Conservation (phyloP, 2,329 filamentous ascomycete species). For the Epichloe sylvatica region DNA sequence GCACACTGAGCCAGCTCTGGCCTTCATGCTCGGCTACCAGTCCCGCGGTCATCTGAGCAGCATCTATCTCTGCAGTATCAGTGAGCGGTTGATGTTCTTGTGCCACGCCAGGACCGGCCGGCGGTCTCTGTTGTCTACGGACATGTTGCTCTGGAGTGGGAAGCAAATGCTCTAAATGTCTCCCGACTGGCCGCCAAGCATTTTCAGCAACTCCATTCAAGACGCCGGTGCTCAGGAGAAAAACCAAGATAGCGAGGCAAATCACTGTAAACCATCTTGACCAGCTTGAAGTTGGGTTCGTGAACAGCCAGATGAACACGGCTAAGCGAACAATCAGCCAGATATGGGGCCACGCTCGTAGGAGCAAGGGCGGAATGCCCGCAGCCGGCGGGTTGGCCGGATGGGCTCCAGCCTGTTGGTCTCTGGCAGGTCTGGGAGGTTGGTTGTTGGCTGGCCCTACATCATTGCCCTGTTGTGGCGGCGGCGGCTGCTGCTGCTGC, state of each 20-base stretch:
- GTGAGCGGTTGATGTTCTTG: slow-evolving; percentile 13
- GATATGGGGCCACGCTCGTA: slow-evolving; percentile 41
- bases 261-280: slow-evolving; percentile 43
- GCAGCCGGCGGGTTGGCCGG: slow-evolving; percentile 25
- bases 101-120: slow-evolving; percentile 11
- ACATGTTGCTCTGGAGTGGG: slow-evolving; percentile 29
- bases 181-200: slow-evolving; percentile 41
- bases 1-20: slow-evolving; percentile 21
- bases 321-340: slow-evolving; percentile 46
- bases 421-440: background rate
- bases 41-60: slow-evolving; percentile 38
- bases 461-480: background rate
- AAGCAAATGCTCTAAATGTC: slow-evolving; percentile 45
- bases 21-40: slow-evolving; percentile 29
- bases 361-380: slow-evolving; percentile 19
- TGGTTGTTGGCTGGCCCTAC: background rate
- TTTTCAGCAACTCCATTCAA: slow-evolving; percentile 42
- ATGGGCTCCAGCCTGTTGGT: slow-evolving; percentile 13
- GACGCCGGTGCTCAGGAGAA: slow-evolving; percentile 45
- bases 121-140: slow-evolving; percentile 8
- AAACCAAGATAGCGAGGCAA: slow-evolving; percentile 38
- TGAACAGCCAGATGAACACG: slow-evolving; percentile 53
- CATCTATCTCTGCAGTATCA: slow-evolving; percentile 25
- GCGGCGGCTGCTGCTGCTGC: slow-evolving; percentile 6
- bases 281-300: slow-evolving; percentile 43